Percentiles rank a stretch among this genome's conserved stretches.
Evolutionary conservation across 768 basidiomycete genomes (phyloP).

Genomic region (Russula griseocarnosa): DNA sequence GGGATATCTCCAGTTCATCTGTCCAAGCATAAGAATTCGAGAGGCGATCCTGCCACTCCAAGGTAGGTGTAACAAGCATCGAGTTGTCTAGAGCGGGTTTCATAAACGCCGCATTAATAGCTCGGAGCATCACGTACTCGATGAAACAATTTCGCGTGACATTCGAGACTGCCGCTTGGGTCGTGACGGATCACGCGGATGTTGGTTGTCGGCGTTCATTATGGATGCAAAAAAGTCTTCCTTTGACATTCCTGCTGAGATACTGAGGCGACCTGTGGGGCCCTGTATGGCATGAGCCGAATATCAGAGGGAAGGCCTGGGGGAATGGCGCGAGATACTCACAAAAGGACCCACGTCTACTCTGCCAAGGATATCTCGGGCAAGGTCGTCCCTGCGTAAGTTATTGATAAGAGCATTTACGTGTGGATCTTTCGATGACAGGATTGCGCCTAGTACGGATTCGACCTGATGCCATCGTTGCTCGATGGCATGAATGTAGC

Average conservation of each 20-base stretch:
- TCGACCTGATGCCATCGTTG: conserved; percentile 90
- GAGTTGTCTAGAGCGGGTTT: conserved; percentile 45
- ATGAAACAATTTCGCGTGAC: conserved; percentile 76
- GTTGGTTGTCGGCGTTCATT: conserved; percentile 50
- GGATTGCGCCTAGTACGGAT: conserved; percentile 76
- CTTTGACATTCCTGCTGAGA: conserved; percentile 60
- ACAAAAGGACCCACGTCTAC: conserved; percentile 82
- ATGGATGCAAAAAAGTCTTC: conserved; percentile 78
- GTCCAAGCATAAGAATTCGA: conserved; percentile 48
- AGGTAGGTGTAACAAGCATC: conserved; percentile 59
- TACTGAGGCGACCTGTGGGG: conserved; percentile 59
- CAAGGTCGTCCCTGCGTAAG: conserved; percentile 67
- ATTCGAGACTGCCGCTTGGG: conserved; percentile 70
- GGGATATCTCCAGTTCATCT: not conserved
- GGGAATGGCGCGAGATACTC: conserved; percentile 29
- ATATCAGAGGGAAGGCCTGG: conserved; percentile 9
- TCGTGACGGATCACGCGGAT: conserved; percentile 51
- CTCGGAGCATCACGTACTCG: conserved; percentile 42
- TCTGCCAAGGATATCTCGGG: conserved; percentile 68
- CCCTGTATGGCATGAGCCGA: conserved; percentile 43
- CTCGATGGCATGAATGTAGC: conserved; percentile 91
- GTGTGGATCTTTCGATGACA: conserved; percentile 64
- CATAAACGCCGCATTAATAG: not conserved
- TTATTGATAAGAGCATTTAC: conserved; percentile 61
- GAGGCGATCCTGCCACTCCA: conserved; percentile 76